Evolutionary conservation across 2,329 filamentous ascomycete species (phyloP), one percentile per base, ranked within the genome.

Genomic region (Daldinia sp.): DNA sequence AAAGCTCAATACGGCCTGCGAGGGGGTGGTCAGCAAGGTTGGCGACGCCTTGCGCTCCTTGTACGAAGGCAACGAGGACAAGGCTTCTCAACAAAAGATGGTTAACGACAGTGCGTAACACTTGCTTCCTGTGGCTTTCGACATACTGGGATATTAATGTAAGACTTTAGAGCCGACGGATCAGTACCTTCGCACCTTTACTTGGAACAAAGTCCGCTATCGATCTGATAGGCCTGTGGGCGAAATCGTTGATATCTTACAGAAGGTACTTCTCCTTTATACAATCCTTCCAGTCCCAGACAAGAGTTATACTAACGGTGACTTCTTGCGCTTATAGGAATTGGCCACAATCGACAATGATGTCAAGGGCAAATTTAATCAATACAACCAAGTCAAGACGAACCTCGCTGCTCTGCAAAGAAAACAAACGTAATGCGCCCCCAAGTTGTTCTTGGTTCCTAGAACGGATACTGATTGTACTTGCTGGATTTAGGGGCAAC

Each of bases 141-240:
- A 59, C 53, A 51, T 58, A 61, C 6, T 18, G 3, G 26, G 10
- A 23, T 81, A 72, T 80, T 73, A 42, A 69, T 70, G 15, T 4
- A 7, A 60, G 57, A 33, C 68, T 64, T 39, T 79, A 98, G 95
- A 97, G 81, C 94, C 96, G n/a, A 94, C 95, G 68, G 95, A 98
- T 75, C 92, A 95, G 79, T 99, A 98, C 79, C 84, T 99, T 51
- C 89, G 90, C 77, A 90, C 88, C 62, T 99, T 98, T 81, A 88
- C 89, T 73, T 99, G 96, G 96, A 98, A 98, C 84, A 98, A 96
- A 82, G 93, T 97, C 82, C 96, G 97, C 79, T 99, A 98, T 81
- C 90, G 96, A 76, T 91, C 93, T 70, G 96, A 99, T 81, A 97
- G 95, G 80, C 89, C 95, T 57, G 88, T 99, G 68, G 87, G 89